phyloP scores from a whole-genome alignment of 345 rosid species.

The Eutrema heterophyllum region DNA sequence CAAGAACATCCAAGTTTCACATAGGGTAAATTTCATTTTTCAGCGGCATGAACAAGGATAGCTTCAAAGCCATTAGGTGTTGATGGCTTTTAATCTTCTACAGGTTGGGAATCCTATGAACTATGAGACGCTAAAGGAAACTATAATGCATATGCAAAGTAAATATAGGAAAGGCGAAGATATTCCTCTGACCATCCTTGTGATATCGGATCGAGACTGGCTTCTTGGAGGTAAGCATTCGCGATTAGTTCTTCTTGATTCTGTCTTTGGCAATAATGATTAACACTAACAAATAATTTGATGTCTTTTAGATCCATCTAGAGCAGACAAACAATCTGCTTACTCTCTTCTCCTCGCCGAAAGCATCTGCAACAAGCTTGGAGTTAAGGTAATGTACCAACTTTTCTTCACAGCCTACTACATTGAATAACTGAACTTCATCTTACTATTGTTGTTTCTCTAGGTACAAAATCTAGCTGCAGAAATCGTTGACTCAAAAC shows the following conservation, averaged over 20 bases:
- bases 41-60: neutral
- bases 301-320: conserved; percentile 62
- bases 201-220: conserved; percentile 81
- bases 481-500: conserved; percentile 82
- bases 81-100: conserved; percentile 19
- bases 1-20: conserved; percentile 54
- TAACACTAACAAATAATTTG: neutral
- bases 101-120: conserved; percentile 92
- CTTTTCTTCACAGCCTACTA: neutral
- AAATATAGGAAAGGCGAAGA: conserved; percentile 45
- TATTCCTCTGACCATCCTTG: conserved; percentile 71
- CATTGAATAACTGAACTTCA: conserved; percentile 12
- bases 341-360: conserved; percentile 93
- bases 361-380: conserved; percentile 77
- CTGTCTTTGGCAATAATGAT: neutral
- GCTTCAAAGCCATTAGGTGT: neutral
- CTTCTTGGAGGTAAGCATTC: conserved; percentile 64
- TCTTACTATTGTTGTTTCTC: conserved; percentile 5
- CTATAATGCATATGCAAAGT: conserved; percentile 49
- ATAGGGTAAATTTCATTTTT: conserved; percentile 45
- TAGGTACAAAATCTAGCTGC: conserved; percentile 93
- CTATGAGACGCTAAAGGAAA: conserved; percentile 64
- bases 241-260: neutral
- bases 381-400: conserved; percentile 54
- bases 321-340: conserved; percentile 89